Base-by-base conservation (phyloP, 2,329 filamentous ascomycete genomes). In the Hypoxylon sp. region DNA sequence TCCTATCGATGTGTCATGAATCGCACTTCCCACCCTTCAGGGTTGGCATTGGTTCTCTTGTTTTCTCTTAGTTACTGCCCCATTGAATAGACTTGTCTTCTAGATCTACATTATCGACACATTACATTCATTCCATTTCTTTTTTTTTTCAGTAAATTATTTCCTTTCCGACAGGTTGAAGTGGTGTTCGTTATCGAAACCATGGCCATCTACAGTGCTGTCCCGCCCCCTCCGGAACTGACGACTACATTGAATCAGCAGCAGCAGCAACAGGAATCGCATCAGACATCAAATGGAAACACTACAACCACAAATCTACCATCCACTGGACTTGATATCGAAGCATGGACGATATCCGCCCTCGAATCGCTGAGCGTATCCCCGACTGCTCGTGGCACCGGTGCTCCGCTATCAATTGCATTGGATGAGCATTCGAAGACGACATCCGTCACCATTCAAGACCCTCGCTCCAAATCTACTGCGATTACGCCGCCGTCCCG, bases 341-440 rank as follows among this genome's bases (percentile, higher is more conserved):
- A 90, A 68, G 84, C 89, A 34, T 93, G 91, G 91, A 89, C 90
- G 13, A 81, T 86, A 58, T 84, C 83, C 17, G 86, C 87, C 5
- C 83, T 89, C 49, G 81, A 86, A 73, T 85, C 83, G 48, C 84
- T 86, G 48, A 85, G 81, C 75, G 80, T 90, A 45, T 85, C 87
- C 0, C 82, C 87, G 9, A 75, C 83, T 25, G 84, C 85, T n/a
- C 84, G 85, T 52, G 89, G 89, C 59, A 87, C 87, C 2, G 87
- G 88, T 49, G 85, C 87, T 28, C 85, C 89, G 3, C 85, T 97
- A 58, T 85, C 90, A 52, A 96, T 97, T 71, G 90, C 93, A 1
- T 87, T 97, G 58, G 92, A 97, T 78, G 87, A 89, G 30, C 71
- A 74, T 57, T 69, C 70, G 48, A 73, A 69, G 59, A 71, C 76